Evolutionary conservation across 768 basidiomycete genomes (phyloP).

Genomic region (Strobilomyces echinocephalus): DNA sequence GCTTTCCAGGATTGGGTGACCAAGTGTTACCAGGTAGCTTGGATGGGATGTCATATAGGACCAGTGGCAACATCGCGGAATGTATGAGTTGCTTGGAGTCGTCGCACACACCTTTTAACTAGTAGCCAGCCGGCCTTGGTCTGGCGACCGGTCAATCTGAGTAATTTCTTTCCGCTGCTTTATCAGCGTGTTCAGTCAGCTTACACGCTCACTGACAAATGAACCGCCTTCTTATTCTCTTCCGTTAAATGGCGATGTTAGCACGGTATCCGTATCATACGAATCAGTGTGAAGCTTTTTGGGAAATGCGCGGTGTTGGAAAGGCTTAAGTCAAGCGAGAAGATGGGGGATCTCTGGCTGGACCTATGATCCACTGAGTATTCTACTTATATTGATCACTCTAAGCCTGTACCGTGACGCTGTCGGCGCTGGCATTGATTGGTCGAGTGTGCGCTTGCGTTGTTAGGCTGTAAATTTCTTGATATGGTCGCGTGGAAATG

Average conservation of each 20-base stretch:
- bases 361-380: too few relatives aligned
- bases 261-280: too few relatives aligned
- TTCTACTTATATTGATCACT: too few relatives aligned
- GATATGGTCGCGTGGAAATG: slow-evolving; percentile 8
- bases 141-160: background rate
- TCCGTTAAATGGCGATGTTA: background rate
- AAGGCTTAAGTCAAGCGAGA: too few relatives aligned
- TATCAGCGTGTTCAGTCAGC: background rate
- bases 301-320: too few relatives aligned
- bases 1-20: slow-evolving; percentile 37
- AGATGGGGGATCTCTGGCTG: too few relatives aligned
- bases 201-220: background rate
- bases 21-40: slow-evolving; percentile 28
- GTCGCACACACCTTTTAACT: background rate
- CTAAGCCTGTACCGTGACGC: too few relatives aligned
- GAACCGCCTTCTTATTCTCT: background rate
- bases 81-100: background rate
- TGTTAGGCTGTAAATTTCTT: background rate
- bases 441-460: too few relatives aligned
- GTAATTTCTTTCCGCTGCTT: background rate
- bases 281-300: too few relatives aligned
- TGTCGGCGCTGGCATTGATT: too few relatives aligned
- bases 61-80: slow-evolving; percentile 22
- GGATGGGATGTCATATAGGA: slow-evolving; percentile 36
- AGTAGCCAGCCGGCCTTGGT: background rate